Evolutionary conservation across 2,329 filamentous ascomycete species (phyloP), one percentile per base, ranked within the genome.

Genomic region (Talaromyces sp.): DNA sequence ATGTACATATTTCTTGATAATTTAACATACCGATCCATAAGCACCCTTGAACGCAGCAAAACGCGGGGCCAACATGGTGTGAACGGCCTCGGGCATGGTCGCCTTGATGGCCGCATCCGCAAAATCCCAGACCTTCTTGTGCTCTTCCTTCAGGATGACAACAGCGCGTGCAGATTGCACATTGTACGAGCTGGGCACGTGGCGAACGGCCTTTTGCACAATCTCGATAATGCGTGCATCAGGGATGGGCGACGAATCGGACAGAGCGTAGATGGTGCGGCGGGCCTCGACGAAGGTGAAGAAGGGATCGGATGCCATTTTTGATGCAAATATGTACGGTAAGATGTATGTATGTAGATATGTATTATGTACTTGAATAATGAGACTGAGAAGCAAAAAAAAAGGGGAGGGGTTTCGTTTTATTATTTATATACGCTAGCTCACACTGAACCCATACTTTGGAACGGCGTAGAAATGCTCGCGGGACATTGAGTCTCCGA

Each of bases 81-180:
- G 78, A 73, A 18, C 87, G 86, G 66, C 75, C 73, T 30, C 75
- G 80, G 89, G 86, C 30, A 92, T 85, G 63, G 90, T 83, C 33
- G 81, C 80, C 79, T 88, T 87, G 61, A 91, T 79, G 7, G 62
- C 60, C 16, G 65, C 61, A 1, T 63, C 56, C 63, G 86, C 83
- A 64, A 91, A 82, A 73, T 90, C 86, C 92, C 92, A 96, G 70
- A 95, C 85, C 80, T 90, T 89, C 69, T 91, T 86, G 81, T 96
- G 92, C 75, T 96, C 89, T 66, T 84, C 85, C 70, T 88, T 88
- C 68, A 93, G 83, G 60, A 96, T 85, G 61, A 96, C 83, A 53
- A 95, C 83, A 62, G 88, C 79, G 9, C 56, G 56, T 16, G 56
- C 44, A 27, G 40, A 47, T 23, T 57, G 56, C 27, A 57, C 44